A percentile compares a stretch with the other conserved stretches of the same genome.
These are phyloP conservation scores for Triticum dicoccoides DNA, from an alignment of 176 grass and related monocot genomes.

Conservation along the genomic window DNA sequence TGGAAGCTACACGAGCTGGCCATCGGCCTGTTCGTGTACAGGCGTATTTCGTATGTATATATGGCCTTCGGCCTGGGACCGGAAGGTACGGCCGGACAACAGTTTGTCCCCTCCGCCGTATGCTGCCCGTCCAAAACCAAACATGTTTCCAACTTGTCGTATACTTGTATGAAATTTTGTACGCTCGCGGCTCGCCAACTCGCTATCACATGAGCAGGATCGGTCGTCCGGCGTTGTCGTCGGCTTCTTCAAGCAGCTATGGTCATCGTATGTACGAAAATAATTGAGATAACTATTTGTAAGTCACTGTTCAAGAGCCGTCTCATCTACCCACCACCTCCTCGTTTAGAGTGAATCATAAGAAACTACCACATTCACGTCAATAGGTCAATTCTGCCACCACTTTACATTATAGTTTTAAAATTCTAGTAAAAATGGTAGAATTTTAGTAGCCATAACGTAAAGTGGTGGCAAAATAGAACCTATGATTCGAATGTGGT, in stretches of 20 bases:
- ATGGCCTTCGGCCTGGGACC: background rate
- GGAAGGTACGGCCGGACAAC: background rate
- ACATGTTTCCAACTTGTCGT: conserved; percentile 5
- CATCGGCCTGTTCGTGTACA: background rate
- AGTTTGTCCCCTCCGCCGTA: background rate
- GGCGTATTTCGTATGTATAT: background rate
- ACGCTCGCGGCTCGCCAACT: background rate
- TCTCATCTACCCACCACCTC: no score
- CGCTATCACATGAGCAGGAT: background rate
- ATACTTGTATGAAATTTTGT: background rate
- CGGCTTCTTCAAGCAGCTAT: background rate
- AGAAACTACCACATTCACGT: no score
- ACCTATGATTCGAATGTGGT: no score
- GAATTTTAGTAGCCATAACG: no score
- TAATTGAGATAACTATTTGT: no score
- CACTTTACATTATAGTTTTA: no score
- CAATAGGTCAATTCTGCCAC: no score
- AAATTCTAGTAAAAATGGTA: no score
- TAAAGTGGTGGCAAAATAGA: no score
- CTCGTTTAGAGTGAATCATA: no score
- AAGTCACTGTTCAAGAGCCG: no score
- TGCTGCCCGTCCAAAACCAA: background rate
- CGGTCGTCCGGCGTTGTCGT: background rate
- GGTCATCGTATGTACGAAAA: background rate
- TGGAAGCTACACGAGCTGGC: background rate